Evolutionary conservation across 2,329 filamentous ascomycete species (phyloP).

Genomic region (Chaetothyriales sp.): DNA sequence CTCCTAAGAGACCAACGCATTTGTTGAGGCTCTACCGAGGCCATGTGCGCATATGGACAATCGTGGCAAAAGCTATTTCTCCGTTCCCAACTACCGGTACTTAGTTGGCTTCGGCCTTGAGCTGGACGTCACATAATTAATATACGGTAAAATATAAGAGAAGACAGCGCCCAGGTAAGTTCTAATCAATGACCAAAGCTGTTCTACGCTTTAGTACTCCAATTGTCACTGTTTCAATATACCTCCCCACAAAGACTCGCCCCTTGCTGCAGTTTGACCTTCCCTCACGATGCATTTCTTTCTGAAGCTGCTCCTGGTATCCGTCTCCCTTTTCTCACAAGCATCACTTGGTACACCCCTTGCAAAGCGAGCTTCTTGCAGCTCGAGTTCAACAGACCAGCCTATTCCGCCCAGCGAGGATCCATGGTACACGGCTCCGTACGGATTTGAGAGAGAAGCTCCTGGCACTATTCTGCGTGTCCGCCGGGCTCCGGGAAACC

Average conservation of each 20-base stretch:
- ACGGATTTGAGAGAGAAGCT: conserved; percentile 17
- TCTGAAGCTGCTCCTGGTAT: background rate
- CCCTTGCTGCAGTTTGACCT: background rate
- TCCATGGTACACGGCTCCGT: conserved; percentile 21
- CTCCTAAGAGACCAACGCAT: too few species aligned
- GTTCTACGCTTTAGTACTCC: too few species aligned
- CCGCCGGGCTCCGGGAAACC: conserved; percentile 18
- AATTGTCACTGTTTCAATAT: too few species aligned
- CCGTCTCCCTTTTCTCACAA: background rate
- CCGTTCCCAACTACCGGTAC: too few species aligned
- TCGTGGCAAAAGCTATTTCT: too few species aligned
- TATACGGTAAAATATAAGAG: too few species aligned
- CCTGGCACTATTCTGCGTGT: conserved; percentile 21
- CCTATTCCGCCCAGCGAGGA: conserved; percentile 11
- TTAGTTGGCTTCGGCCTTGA: too few species aligned
- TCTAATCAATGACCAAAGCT: too few species aligned
- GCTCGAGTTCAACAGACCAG: background rate
- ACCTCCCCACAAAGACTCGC: background rate
- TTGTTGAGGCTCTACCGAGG: too few species aligned
- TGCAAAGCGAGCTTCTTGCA: background rate
- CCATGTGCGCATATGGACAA: too few species aligned
- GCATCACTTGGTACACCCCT: background rate
- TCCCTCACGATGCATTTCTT: background rate
- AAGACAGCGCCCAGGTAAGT: too few species aligned
- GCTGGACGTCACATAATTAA: too few species aligned